phyloP scores from a whole-genome alignment of 2,329 filamentous ascomycete genomes.

The Beauveria bassiana region DNA sequence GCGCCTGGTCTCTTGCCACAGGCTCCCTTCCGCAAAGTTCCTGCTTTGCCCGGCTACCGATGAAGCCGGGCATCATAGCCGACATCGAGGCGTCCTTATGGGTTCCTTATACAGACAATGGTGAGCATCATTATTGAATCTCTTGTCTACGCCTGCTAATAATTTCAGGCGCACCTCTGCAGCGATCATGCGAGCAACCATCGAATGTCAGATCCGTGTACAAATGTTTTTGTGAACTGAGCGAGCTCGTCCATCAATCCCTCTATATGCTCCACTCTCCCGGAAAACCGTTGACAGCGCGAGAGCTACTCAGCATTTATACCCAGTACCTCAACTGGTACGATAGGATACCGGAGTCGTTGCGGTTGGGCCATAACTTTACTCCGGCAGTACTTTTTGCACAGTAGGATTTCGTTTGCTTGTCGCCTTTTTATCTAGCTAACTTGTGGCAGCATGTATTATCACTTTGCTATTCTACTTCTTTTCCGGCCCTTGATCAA shows the following conservation, averaged over 20 bases:
- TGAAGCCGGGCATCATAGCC: constrained; percentile 52
- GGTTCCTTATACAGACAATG: constrained; percentile 52
- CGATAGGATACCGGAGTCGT: constrained; percentile 53
- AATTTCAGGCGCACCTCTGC: constrained; percentile 39
- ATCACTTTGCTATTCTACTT: constrained; percentile 62
- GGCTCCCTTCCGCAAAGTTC: constrained; percentile 55
- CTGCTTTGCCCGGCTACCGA: constrained; percentile 45
- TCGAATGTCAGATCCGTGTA: constrained; percentile 62
- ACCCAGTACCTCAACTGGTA: constrained; percentile 67
- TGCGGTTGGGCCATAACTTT: constrained; percentile 60
- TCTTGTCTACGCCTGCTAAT: not conserved
- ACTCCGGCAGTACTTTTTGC: constrained; percentile 66
- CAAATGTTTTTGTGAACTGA: constrained; percentile 63
- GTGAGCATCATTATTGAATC: constrained; percentile 27
- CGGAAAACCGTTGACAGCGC: constrained; percentile 54
- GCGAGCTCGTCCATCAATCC: constrained; percentile 65
- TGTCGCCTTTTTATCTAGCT: not conserved
- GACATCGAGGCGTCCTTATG: constrained; percentile 53
- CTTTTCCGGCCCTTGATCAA: constrained; percentile 68
- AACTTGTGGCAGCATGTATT: constrained; percentile 51
- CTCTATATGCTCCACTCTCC: constrained; percentile 67
- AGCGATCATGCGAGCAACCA: constrained; percentile 51
- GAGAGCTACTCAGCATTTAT: constrained; percentile 56
- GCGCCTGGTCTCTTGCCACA: constrained; percentile 58
- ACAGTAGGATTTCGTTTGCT: constrained; percentile 46